Base-by-base conservation (phyloP, 2,329 filamentous ascomycete species). In the Ophiosphaerella narmari region DNA sequence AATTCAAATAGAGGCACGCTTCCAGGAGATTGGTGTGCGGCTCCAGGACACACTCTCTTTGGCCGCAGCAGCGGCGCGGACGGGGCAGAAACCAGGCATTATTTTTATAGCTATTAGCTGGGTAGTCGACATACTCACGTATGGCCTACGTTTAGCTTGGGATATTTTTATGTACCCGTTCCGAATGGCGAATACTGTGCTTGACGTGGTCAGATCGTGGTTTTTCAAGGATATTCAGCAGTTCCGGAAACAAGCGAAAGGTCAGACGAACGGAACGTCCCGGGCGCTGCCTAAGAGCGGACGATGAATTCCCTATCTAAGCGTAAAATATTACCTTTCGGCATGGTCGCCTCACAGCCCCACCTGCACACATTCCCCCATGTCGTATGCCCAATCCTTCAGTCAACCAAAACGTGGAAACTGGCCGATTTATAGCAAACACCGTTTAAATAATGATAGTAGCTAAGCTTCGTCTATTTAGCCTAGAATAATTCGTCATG, bases 1-100 rank as follows among this genome's bases (percentile, higher is more conserved):
- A 8, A 81, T 88, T 46, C 87, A 93, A 65, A 90, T 86, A 2
- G 91, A 96, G 57, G 82, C 86, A 7, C 84, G 88, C 21, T 83
- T 97, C 50, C 82, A 84, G 35, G 82, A 85, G 16, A 78, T 96
- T 4, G 89, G 96, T 57, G 77, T 79, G 0, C 82, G 88, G 32
- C 73, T 95, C 12, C 84, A 86, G 54, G 91, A 96, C 63, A 87
- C 90, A 4, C 81, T 96, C 39, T 84, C 89, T 1, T 78, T 97
- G n/a, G 90, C 90, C 2, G 88, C 88, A 0, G 89, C 89, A 1
- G 86, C 86, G 8, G 74, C 70, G 18, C 60, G 70, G 31, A 68
- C 65, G 4, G 70, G 76, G 31, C 68, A 70, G 35, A 59, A 57
- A 5, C 68, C 73, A 5, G 70, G 74, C 5, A 38, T 75, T 5